Evolutionary conservation across 108 stramenopile genomes (phyloP), one percentile per base, ranked within the genome.

Genomic region (Skeletonema costatum): DNA sequence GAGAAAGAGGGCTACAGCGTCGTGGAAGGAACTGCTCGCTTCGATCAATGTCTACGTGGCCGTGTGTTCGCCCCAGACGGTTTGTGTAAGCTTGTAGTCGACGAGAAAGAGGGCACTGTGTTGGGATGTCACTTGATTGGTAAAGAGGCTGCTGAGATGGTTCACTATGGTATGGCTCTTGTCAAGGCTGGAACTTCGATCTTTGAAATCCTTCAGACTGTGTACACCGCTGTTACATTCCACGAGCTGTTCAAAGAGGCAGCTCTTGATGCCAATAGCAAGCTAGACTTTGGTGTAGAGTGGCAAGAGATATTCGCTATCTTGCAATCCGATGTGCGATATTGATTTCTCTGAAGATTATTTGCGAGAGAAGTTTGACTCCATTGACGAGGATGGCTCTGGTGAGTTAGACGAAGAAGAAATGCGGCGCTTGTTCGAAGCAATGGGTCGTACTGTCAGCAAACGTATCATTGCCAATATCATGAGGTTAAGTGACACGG

Each of bases 161-260:
- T 76, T 2, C 76, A 76, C 39, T 76, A 76, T 48, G 76, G 76
- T 2, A 76, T 76, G 76, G 65, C 69, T 14, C 66, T 76, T 42
- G 76, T 76, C 58, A 70, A 62, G 36, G 44, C 48, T 17, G 36
- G 29, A 19, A 53, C 46, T 13, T 32, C 70, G 17, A 76, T 76
- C 30, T 51, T 60, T 11, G 68, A 70, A 6, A 62, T 76, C 11
- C 66, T 66, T 8, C 30, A 51, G 32, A 71, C 65, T 4, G 58
- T 71, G n/a, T 76, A 68, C 35, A 60, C 76, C 13, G 76, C 70
- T 35, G 76, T 76, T 46, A 76, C 75, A 7, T 76, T 76, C 44
- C 75, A 76, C 17, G 75, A 76, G 68, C 58, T 76, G 16, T 76
- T 56, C 56, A 76, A 69, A 33, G 64, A 56, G 25, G 75, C 75